A percentile compares a stretch with the other conserved stretches of the same genome.
Evolutionary conservation across 2,329 filamentous ascomycete genomes (phyloP).

Genomic region (Teratosphaeria destructans): DNA sequence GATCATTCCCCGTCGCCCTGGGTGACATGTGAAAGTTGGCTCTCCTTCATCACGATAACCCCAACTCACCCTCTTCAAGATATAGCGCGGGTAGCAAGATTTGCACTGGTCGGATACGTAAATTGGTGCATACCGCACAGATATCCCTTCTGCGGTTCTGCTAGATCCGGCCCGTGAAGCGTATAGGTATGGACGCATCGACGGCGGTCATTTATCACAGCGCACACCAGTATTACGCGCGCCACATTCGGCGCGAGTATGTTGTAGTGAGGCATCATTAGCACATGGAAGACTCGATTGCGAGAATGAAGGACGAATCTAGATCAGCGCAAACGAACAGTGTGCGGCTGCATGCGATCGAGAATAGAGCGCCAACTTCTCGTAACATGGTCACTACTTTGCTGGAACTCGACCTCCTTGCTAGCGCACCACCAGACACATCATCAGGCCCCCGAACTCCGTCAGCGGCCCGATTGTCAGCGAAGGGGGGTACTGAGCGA

Average conservation of each 20-base stretch:
- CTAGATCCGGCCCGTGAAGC: too few relatives aligned
- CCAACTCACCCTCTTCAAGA: too few relatives aligned
- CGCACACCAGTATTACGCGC: background rate
- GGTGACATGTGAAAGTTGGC: background rate
- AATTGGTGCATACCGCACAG: too few relatives aligned
- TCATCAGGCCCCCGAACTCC: background rate
- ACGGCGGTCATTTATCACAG: too few relatives aligned
- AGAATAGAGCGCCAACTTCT: background rate
- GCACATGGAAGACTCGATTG: background rate
- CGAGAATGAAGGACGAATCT: background rate
- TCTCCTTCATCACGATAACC: background rate
- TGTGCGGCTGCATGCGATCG: background rate
- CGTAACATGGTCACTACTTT: background rate
- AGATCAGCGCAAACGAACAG: background rate
- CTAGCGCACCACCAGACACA: background rate
- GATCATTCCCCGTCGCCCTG: background rate
- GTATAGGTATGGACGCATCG: too few relatives aligned
- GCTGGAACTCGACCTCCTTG: background rate
- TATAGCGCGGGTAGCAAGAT: too few relatives aligned
- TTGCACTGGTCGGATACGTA: too few relatives aligned
- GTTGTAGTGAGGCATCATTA: background rate
- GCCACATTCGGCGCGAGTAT: background rate
- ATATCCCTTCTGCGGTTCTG: too few relatives aligned
- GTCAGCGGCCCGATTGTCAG: background rate
- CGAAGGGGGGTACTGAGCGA: background rate